Percentiles rank a stretch among this genome's conserved stretches.
These are phyloP conservation scores for Talaromyces proteolyticus DNA, from an alignment of 495 filamentous ascomycete species.

Conservation along the genomic window DNA sequence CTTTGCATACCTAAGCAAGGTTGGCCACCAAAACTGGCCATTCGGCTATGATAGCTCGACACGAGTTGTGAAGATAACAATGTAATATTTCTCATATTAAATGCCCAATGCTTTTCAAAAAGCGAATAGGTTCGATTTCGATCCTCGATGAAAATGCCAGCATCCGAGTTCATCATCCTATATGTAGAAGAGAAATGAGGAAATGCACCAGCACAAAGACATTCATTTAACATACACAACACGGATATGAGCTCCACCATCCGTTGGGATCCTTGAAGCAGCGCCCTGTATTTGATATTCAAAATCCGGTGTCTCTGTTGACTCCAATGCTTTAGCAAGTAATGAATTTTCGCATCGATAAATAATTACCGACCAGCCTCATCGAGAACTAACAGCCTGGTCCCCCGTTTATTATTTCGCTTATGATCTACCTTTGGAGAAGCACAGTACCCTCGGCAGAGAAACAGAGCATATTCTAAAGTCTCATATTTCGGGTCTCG, in stretches of 20 bases:
- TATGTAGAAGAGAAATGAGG: neutral
- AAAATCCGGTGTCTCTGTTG: constrained; percentile 2
- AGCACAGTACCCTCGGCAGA: neutral
- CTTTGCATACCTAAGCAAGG: neutral
- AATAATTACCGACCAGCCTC: constrained; percentile 1
- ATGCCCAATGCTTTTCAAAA: neutral
- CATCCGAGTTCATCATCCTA: constrained; percentile 6
- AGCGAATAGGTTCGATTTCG: neutral
- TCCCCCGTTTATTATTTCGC: neutral
- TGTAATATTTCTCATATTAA: constrained; percentile 1
- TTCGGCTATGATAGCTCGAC: constrained; percentile 4
- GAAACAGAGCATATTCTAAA: constrained; percentile 1
- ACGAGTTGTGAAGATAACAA: constrained; percentile 2
- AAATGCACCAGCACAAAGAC: too few relatives aligned
- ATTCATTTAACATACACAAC: neutral
- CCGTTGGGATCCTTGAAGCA: neutral
- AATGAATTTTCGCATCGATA: neutral
- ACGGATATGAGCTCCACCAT: constrained; percentile 1
- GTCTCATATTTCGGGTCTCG: neutral
- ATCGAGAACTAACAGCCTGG: constrained; percentile 1
- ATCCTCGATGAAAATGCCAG: constrained; percentile 3
- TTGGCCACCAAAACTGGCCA: neutral
- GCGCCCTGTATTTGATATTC: neutral
- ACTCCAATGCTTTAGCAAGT: neutral
- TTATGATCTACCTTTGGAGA: neutral